Conservation (phyloP, 164 flowering plant genomes). For the Buxus sempervirens region DNA sequence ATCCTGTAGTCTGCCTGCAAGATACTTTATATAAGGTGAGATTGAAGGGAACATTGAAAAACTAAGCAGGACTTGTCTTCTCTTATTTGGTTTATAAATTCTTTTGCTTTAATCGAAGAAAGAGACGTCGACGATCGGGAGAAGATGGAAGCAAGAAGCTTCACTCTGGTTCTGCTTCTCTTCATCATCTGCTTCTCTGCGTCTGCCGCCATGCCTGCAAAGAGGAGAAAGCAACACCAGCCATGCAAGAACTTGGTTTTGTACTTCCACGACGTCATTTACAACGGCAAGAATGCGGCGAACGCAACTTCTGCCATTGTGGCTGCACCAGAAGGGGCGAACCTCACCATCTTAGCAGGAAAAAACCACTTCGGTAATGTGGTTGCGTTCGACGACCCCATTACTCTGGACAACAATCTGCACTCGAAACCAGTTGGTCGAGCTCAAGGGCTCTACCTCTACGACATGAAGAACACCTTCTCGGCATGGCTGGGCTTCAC, state of each 20-base stretch:
- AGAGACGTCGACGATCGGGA: too few species aligned
- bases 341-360: conserved; percentile 25
- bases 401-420: conserved; percentile 50
- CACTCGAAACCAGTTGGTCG: conserved; percentile 48
- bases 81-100: too few species aligned
- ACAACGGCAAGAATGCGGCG: conserved; percentile 33
- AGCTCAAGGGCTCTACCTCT: conserved; percentile 61
- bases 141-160: not conserved
- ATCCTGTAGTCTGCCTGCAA: too few species aligned
- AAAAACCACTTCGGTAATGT: conserved; percentile 21
- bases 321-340: conserved; percentile 26
- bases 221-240: conserved; percentile 11
- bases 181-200: not conserved
- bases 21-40: too few species aligned
- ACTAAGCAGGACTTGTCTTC: too few species aligned
- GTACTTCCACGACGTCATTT: conserved; percentile 48
- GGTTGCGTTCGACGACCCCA: conserved; percentile 64
- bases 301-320: conserved; percentile 44
- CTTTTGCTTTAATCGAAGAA: too few species aligned
- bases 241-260: conserved; percentile 43
- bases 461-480: too few species aligned
- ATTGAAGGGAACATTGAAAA: too few species aligned
- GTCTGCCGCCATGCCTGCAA: not conserved
- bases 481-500: too few species aligned
- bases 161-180: conserved; percentile 4